phyloP scores from a whole-genome alignment of 345 rosid genomes.

The Citrus australasica region DNA sequence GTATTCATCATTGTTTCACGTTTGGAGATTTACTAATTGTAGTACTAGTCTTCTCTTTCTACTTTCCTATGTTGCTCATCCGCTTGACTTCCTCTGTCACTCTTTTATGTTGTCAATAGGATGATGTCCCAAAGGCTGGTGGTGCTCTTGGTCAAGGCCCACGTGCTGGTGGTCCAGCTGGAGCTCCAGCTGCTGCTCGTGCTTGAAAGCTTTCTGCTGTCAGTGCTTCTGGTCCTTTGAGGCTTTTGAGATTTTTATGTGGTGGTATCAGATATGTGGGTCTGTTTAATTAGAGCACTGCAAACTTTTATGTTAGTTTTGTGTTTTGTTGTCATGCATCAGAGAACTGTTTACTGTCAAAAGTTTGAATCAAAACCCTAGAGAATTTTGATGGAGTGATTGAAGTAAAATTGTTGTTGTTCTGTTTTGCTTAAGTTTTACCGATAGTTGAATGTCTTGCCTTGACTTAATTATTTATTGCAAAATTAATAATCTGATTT shows the following conservation, averaged over 20 bases:
- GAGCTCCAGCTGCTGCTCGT: constrained; percentile 18
- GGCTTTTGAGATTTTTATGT: neutral
- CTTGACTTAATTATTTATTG: neutral
- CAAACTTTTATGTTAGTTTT: neutral
- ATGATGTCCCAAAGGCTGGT: constrained; percentile 20
- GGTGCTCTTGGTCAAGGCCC: constrained; percentile 26
- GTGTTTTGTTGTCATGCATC: neutral
- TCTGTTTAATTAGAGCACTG: neutral
- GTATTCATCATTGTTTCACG: neutral
- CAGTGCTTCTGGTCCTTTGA: neutral
- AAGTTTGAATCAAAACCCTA: neutral
- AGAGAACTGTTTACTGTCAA: neutral
- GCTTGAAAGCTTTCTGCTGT: neutral
- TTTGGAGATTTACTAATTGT: neutral
- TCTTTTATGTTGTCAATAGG: constrained; percentile 1
- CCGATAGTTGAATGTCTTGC: neutral
- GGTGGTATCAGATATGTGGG: neutral
- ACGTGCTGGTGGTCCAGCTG: constrained; percentile 26
- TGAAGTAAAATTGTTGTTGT: neutral
- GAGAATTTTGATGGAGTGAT: neutral
- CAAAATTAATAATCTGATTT: neutral
- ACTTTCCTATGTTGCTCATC: too few species aligned
- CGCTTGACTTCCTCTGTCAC: neutral
- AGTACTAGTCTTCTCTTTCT: neutral
- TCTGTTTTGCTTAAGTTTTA: neutral